These are phyloP conservation scores for Iberis pinnata DNA, from an alignment of 345 rosid genomes.

Conservation along the genomic window DNA sequence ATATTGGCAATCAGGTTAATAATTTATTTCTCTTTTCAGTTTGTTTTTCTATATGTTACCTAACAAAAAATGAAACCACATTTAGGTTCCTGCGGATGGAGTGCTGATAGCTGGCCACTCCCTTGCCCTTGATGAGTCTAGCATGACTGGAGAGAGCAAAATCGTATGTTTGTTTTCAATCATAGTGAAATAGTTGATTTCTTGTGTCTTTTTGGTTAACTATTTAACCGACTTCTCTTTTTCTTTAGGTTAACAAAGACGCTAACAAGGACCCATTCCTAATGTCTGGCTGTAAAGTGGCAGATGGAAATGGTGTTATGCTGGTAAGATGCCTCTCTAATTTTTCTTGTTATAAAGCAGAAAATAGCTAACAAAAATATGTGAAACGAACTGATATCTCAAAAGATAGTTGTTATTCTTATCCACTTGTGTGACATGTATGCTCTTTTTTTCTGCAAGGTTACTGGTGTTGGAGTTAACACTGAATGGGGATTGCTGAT, in stretches of 20 bases:
- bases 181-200: too few species aligned
- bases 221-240: too few species aligned
- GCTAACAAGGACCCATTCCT: slow-evolving; percentile 61
- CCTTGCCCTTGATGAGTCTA: slow-evolving; percentile 87
- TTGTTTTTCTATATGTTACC: too few species aligned
- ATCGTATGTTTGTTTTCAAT: slow-evolving; percentile 37
- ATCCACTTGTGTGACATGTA: too few species aligned
- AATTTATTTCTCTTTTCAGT: too few species aligned
- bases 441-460: too few species aligned
- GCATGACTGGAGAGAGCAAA: slow-evolving; percentile 99
- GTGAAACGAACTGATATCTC: too few species aligned
- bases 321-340: slow-evolving; percentile 41
- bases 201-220: too few species aligned
- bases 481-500: slow-evolving; percentile 98
- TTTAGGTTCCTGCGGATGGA: slow-evolving; percentile 96
- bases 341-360: too few species aligned
- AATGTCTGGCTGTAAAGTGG: slow-evolving; percentile 99
- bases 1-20: slow-evolving; percentile 92
- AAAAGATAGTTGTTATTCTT: too few species aligned
- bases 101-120: slow-evolving; percentile 73
- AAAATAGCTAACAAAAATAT: too few species aligned
- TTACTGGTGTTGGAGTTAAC: slow-evolving; percentile 77
- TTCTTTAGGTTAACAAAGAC: slow-evolving; percentile 71
- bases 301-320: slow-evolving; percentile 93
- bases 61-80: background rate